A percentile compares a stretch with the other conserved stretches of the same genome.
These are phyloP conservation scores for Cryphonectria radicalis DNA, from an alignment of 2,329 filamentous ascomycete genomes.

Conservation along the genomic window DNA sequence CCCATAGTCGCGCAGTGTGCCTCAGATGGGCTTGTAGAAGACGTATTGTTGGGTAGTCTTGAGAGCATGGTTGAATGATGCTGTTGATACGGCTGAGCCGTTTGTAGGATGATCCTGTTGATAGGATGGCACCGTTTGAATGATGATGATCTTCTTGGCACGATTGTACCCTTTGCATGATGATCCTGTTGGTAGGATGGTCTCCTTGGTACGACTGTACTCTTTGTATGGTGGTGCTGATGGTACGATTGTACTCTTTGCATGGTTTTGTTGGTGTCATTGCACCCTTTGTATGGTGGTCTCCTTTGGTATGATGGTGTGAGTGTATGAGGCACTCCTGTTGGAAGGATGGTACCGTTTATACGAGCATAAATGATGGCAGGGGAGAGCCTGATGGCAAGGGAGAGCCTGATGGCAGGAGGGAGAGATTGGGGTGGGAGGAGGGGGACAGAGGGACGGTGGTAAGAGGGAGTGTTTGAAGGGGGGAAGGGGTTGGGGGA, in stretches of 20 bases:
- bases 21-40: not conserved
- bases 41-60: not conserved
- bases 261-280: not conserved
- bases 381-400: not conserved
- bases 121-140: not conserved
- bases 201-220: too few relatives aligned
- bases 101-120: not conserved
- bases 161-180: too few relatives aligned
- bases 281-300: not conserved
- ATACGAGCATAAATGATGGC: not conserved
- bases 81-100: not conserved
- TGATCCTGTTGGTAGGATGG: too few relatives aligned
- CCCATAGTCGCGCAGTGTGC: not conserved
- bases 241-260: too few relatives aligned
- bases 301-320: not conserved
- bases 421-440: too few relatives aligned
- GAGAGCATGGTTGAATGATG: not conserved
- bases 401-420: not conserved
- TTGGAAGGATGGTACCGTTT: not conserved
- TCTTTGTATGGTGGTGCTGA: too few relatives aligned
- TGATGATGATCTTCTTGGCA: too few relatives aligned
- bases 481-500: too few relatives aligned
- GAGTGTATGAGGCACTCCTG: not conserved
- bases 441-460: too few relatives aligned
- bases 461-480: not conserved